phyloP scores from a whole-genome alignment of 495 filamentous ascomycete species.

The Arthonia radiata region DNA sequence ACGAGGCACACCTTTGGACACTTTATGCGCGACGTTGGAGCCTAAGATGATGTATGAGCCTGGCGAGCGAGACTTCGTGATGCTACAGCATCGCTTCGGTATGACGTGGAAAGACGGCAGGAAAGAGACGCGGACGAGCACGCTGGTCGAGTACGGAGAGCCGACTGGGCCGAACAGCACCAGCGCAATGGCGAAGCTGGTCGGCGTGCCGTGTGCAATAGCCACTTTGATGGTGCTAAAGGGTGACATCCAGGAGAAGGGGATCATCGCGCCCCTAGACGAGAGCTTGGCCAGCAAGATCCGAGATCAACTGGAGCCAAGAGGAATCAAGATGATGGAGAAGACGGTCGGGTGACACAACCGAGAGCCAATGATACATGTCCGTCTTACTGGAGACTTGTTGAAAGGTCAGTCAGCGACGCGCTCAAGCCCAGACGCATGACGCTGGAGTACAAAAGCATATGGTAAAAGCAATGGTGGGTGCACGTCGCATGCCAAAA shows the following conservation, averaged over 20 bases:
- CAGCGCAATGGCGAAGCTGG: constrained; percentile 72
- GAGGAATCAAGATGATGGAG: constrained; percentile 16
- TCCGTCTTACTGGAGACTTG: too few species aligned
- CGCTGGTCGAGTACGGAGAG: constrained; percentile 68
- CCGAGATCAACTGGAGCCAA: constrained; percentile 33
- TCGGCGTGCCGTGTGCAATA: constrained; percentile 38
- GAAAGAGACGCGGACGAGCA: constrained; percentile 53
- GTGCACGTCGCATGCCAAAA: too few species aligned
- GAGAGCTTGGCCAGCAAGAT: constrained; percentile 1
- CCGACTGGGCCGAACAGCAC: constrained; percentile 35
- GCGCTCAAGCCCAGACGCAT: too few species aligned
- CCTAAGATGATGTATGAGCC: constrained; percentile 75
- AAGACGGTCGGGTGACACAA: too few species aligned
- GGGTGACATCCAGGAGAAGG: constrained; percentile 53
- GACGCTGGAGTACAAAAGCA: too few species aligned
- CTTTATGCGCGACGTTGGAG: constrained; percentile 67
- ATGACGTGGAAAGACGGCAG: constrained; percentile 59
- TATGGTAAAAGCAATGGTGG: too few species aligned
- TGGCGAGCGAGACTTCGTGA: constrained; percentile 58
- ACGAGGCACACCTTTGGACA: constrained; percentile 36
- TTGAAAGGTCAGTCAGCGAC: too few species aligned
- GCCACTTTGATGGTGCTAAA: constrained; percentile 52
- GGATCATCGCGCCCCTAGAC: constrained; percentile 54
- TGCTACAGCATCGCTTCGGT: constrained; percentile 85
- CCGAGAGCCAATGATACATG: too few species aligned